Evolutionary conservation across 805 yeast genomes (phyloP).

Genomic region (Brettanomyces bruxellensis): DNA sequence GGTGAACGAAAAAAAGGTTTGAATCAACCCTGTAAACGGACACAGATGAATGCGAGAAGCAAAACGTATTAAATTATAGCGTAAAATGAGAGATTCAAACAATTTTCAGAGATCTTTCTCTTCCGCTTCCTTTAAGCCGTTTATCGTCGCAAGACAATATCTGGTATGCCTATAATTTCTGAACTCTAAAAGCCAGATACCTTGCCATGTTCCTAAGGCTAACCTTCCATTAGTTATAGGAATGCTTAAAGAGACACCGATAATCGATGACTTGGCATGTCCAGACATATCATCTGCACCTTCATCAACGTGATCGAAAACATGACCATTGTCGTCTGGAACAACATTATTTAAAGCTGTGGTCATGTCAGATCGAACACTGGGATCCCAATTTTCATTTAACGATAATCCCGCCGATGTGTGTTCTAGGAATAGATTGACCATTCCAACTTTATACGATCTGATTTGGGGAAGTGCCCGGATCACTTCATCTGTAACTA

Average conservation of each 20-base stretch:
- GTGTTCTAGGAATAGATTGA: constrained; percentile 65
- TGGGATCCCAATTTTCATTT: constrained; percentile 76
- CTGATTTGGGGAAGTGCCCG: constrained; percentile 48
- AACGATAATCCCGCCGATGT: constrained; percentile 71
- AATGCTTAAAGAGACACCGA: constrained; percentile 57
- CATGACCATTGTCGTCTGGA: constrained; percentile 48
- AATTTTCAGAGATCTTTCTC: background rate
- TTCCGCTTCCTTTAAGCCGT: constrained; percentile 37
- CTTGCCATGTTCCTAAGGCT: constrained; percentile 82
- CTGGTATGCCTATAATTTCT: constrained; percentile 56
- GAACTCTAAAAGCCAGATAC: constrained; percentile 69
- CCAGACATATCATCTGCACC: constrained; percentile 85
- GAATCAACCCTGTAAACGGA: too few relatives aligned
- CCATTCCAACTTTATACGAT: constrained; percentile 50
- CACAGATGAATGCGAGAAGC: too few relatives aligned
- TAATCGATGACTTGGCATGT: constrained; percentile 53
- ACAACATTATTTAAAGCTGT: constrained; percentile 53
- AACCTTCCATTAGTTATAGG: constrained; percentile 64
- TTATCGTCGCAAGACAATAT: constrained; percentile 61
- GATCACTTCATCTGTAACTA: constrained; percentile 60
- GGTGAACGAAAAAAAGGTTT: too few relatives aligned
- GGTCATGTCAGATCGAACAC: constrained; percentile 63
- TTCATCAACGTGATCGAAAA: constrained; percentile 60
- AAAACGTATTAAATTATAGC: too few relatives aligned
- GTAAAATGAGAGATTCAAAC: too few relatives aligned